Base-by-base conservation (phyloP, 371 early-diverging fungal species). In the Lichtheimia ramosa region DNA sequence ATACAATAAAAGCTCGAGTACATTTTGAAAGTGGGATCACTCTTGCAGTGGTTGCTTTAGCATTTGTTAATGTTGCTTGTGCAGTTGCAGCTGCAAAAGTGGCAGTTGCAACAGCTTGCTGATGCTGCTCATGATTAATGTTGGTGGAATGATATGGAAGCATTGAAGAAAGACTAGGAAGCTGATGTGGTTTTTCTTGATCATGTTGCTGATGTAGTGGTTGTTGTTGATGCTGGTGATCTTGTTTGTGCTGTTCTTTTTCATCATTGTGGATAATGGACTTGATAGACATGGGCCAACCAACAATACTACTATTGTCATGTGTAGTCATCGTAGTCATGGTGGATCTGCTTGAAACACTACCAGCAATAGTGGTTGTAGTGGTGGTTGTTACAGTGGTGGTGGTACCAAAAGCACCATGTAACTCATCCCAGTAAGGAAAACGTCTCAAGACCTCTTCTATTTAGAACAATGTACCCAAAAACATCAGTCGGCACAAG, bases 341-440 rank as follows among this genome's bases (percentile, higher is more conserved):
- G 3, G 42, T 55, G 15, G 56, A 55, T 20, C 43, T 43, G 42
- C 56, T 55, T 8, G 56, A 41, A 15, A 55, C 56, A 43, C 42
- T 41, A n/a, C 41, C 27, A 20, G 43, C 41, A 25, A 40, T 51
- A 4, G 20, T 58, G 23, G 59, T 51, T 13, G 59, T 43, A 0
- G 59, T 58, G 1, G 58, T 51, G n/a, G 56, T 51, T 21, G 56
- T 50, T 10, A 49, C 46, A 0, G 55, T 61, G n/a, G 49, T 61
- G 48, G 64, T 43, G 18, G 59, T 39, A 43, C 59, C 52, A 54
- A 78, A 78, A 16, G 70, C 71, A 51, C 65, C 73, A 59, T 74
- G 65, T 16, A 78, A 58, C 12, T 73, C 69, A 56, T 78, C 79
- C 79, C 79, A 78, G 54, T 78, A 78, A n/a, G 79, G 79, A 61